Evolutionary conservation across 2,329 filamentous ascomycete species (phyloP).

Genomic region (Botrytis fragariae): DNA sequence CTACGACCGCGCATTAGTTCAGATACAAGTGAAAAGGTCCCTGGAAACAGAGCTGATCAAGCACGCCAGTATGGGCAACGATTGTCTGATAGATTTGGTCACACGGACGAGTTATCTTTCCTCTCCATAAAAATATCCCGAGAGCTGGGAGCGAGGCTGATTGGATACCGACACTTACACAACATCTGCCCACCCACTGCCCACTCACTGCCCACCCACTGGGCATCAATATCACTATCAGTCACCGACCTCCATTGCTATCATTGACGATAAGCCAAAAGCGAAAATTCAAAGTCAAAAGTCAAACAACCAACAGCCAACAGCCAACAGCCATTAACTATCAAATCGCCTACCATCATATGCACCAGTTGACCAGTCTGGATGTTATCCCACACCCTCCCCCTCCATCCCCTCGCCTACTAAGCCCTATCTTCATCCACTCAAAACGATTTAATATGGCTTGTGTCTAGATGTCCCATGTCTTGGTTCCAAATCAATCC

Average conservation of each 20-base stretch:
- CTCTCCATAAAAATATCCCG: not conserved
- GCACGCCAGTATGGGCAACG: constrained; percentile 9
- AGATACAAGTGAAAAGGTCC: not conserved
- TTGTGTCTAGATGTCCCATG: not conserved
- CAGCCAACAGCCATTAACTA: not conserved
- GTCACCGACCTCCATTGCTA: not conserved
- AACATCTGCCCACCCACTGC: not conserved
- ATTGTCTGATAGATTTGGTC: constrained; percentile 9
- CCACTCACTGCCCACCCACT: not conserved
- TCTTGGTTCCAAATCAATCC: not conserved
- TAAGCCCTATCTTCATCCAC: constrained; percentile 15
- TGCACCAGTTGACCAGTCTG: not conserved
- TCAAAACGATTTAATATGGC: not conserved
- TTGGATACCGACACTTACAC: not conserved
- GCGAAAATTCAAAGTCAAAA: not conserved
- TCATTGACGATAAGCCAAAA: not conserved
- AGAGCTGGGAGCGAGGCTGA: not conserved
- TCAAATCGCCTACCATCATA: not conserved
- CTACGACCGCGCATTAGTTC: not conserved
- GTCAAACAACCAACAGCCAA: not conserved
- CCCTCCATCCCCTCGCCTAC: constrained; percentile 7
- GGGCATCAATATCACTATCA: not conserved
- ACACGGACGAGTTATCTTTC: constrained; percentile 6
- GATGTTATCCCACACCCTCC: not conserved
- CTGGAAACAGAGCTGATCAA: not conserved